phyloP scores from a whole-genome alignment of 768 basidiomycete species.

The Hebeloma cylindrosporum region DNA sequence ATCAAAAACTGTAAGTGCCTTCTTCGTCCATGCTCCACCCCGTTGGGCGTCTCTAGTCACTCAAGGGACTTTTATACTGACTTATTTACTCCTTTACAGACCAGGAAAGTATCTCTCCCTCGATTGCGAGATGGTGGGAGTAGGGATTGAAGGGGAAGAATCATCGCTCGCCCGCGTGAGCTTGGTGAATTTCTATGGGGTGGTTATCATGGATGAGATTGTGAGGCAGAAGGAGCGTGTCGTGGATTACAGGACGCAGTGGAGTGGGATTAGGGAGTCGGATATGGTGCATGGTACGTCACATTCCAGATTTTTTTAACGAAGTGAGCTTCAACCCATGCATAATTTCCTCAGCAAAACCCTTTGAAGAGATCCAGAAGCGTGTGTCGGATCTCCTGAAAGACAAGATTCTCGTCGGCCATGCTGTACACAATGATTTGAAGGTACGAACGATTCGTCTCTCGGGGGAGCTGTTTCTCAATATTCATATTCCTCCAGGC shows the following conservation, averaged over 20 bases:
- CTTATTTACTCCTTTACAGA: slow-evolving; percentile 29
- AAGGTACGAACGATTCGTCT: slow-evolving; percentile 50
- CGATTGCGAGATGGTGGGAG: slow-evolving; percentile 98
- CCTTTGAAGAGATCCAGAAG: slow-evolving; percentile 79
- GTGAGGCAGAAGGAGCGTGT: slow-evolving; percentile 86
- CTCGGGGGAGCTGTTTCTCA: not conserved
- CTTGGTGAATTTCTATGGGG: slow-evolving; percentile 87
- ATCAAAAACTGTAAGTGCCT: slow-evolving; percentile 47
- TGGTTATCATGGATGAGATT: slow-evolving; percentile 76
- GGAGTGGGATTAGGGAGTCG: slow-evolving; percentile 74
- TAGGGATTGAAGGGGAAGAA: slow-evolving; percentile 81
- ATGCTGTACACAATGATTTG: slow-evolving; percentile 89
- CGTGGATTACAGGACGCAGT: slow-evolving; percentile 90
- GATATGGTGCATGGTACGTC: slow-evolving; percentile 69
- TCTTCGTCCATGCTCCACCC: not conserved
- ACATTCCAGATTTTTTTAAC: no score
- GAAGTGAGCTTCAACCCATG: no score
- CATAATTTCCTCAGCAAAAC: slow-evolving; percentile 55
- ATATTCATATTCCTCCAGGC: slow-evolving; percentile 37
- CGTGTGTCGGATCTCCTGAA: slow-evolving; percentile 74
- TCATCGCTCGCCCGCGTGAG: slow-evolving; percentile 88
- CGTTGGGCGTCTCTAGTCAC: no score
- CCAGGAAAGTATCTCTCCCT: slow-evolving; percentile 78
- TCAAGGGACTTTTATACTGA: not conserved
- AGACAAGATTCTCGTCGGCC: slow-evolving; percentile 82